Evolutionary conservation across 768 basidiomycete genomes (phyloP), one percentile per base, ranked within the genome.

Genomic region (Agrocybe praecox): DNA sequence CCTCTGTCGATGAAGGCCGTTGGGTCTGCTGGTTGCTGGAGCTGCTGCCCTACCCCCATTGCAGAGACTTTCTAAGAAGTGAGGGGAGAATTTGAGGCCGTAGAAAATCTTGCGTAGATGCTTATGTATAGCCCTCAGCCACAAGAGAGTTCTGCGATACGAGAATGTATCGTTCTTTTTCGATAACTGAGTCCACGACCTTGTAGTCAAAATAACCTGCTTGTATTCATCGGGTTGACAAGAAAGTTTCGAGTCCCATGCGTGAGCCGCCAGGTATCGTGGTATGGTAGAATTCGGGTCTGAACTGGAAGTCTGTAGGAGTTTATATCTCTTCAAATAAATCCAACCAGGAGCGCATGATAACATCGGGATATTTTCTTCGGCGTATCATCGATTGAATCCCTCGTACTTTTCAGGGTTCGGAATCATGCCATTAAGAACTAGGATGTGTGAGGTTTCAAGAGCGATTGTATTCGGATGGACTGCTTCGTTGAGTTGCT

Each of bases 321-420:
- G 67, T 8, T 67, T 68, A 61, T 77, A 84, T 44, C 81, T 72
- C 57, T 73, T 65, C 0, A 76, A 79, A 29, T 77, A 72, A 15
- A 74, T 57, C 77, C 80, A 82, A 11, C 74, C 76, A 5, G 80
- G 80, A 6, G 71, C 69, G 48, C 67, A 67, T 18, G 74, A 65
- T 24, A 83, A 72, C 54, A 79, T 63, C 43, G 71, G 70, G 24
- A 85, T 77, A 62, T 87, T 84, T 61, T 85, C 84, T 52, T 81
- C 71, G 49, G 74, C 66, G 67, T 84, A 85, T 84, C 84, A 86
- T 46, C 80, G 71, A 55, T 81, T 76, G 67, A 80, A 83, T 22
- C 74, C 71, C 14, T 69, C 69, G 14, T 80, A 76, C 1, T 67
- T 26, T 36, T 72, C 68, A 17, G 61, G 56, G 8, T 59, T 49